phyloP scores from a whole-genome alignment of 192 early-diverging fungal species.

The Phycomyces blakesleeanus region DNA sequence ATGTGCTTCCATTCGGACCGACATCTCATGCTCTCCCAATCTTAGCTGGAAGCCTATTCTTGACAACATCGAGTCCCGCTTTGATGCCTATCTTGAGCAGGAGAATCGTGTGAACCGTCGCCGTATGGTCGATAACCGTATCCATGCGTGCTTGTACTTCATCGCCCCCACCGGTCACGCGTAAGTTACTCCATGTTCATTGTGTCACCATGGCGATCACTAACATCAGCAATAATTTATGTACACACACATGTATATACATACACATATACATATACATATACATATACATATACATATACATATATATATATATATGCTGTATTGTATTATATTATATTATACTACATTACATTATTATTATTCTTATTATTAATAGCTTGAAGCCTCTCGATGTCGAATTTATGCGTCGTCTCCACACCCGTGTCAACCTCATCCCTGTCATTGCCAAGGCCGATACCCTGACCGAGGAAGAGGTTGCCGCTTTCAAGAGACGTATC shows the following conservation, averaged over 20 bases:
- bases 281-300: too few species aligned
- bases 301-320: too few species aligned
- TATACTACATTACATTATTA: too few species aligned
- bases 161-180: slow-evolving; percentile 95
- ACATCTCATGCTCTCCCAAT: too few species aligned
- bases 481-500: slow-evolving; percentile 82
- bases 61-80: slow-evolving; percentile 93
- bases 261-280: not conserved
- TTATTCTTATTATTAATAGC: too few species aligned
- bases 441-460: slow-evolving; percentile 91
- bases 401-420: slow-evolving; percentile 90
- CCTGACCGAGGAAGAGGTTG: slow-evolving; percentile 78
- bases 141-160: slow-evolving; percentile 95
- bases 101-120: slow-evolving; percentile 87
- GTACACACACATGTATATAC: too few species aligned
- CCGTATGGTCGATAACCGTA: slow-evolving; percentile 89
- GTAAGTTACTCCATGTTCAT: slow-evolving; percentile 36
- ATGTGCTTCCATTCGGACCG: not conserved
- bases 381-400: slow-evolving; percentile 90
- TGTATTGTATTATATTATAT: too few species aligned
- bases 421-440: slow-evolving; percentile 84
- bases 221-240: too few species aligned
- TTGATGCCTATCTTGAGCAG: slow-evolving; percentile 88
- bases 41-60: slow-evolving; percentile 93
- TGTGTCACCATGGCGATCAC: not conserved